Base-by-base conservation (phyloP, 345 rosid species). In the Lagerstroemia speciosa region DNA sequence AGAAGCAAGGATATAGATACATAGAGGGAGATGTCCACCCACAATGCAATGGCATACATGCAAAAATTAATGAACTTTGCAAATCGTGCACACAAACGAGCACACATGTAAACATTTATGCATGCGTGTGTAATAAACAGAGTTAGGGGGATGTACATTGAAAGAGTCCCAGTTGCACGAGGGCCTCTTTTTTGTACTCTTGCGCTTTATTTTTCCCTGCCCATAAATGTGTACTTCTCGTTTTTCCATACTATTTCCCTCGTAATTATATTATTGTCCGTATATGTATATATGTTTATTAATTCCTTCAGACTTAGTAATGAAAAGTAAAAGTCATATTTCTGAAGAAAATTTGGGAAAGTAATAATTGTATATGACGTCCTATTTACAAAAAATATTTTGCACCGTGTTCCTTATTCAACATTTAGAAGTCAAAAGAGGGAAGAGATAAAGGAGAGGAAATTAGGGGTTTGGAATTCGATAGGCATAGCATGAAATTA, bases 101-200 rank as follows among this genome's bases (percentile, higher is more conserved):
- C 55, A 48, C 6, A 48, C 55, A 27, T 58, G 27, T 58, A 29
- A 1, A 30, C 15, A 14, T 58, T 27, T 57, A 57, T 53, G 10
- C 15, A 29, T 57, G 5, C 9, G 14, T 67, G 22, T 12, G 14
- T 67, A 67, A 14, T 14, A 67, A 50, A 66, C 66, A 72, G 43
- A 85, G 83, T 78, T 70, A 71, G 81, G 67, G 76, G 73, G 74
- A 77, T 58, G 71, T 78, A 71, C 72, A 69, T 66, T 27, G 33
- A 75, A 31, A 84, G 80, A 70, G 60, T 69, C 74, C 77, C 62
- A 76, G 86, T 81, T 84, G 92, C 96, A 89, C 91, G 88, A 83
- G 91, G 91, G 86, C 83, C 88, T 87, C 82, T 75, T 77, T 83
- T 77, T 85, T 85, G 89, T 79, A 69, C 20, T 72, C 34, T 85